Evolutionary conservation across 2,329 filamentous ascomycete species (phyloP).

Genomic region (Fusarium miscanthi): DNA sequence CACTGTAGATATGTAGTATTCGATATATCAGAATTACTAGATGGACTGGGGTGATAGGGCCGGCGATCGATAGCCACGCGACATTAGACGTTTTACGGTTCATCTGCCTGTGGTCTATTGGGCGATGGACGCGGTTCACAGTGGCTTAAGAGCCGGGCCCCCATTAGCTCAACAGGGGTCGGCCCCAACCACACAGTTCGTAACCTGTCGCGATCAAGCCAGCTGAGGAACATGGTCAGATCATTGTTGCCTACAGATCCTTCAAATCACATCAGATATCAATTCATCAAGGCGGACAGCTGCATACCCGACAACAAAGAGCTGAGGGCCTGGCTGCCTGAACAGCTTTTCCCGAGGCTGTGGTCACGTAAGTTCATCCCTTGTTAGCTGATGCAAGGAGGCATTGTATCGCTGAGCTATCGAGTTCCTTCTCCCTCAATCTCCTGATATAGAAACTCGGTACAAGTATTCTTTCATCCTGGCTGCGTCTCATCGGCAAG

Average conservation of each 20-base stretch:
- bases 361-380: constrained; percentile 33
- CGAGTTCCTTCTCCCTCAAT: background rate
- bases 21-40: constrained; percentile 15
- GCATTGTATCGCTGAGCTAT: constrained; percentile 13
- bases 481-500: background rate
- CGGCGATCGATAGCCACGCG: constrained; percentile 12
- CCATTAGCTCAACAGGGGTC: constrained; percentile 21
- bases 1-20: background rate
- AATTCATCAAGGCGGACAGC: constrained; percentile 28
- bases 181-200: background rate
- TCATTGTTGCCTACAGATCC: constrained; percentile 9
- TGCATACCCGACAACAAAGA: constrained; percentile 41
- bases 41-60: background rate
- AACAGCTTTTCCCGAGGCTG: constrained; percentile 26
- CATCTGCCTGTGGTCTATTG: constrained; percentile 20
- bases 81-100: constrained; percentile 12
- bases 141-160: constrained; percentile 14
- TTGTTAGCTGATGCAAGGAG: constrained; percentile 31
- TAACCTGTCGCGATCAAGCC: background rate
- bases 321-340: constrained; percentile 5
- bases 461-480: background rate
- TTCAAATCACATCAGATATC: constrained; percentile 3
- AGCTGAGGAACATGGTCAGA: constrained; percentile 14
- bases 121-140: constrained; percentile 11
- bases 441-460: background rate